Evolutionary conservation across 2,329 filamentous ascomycete species (phyloP), one percentile per base, ranked within the genome.

Genomic region (Colletotrichum cereale): DNA sequence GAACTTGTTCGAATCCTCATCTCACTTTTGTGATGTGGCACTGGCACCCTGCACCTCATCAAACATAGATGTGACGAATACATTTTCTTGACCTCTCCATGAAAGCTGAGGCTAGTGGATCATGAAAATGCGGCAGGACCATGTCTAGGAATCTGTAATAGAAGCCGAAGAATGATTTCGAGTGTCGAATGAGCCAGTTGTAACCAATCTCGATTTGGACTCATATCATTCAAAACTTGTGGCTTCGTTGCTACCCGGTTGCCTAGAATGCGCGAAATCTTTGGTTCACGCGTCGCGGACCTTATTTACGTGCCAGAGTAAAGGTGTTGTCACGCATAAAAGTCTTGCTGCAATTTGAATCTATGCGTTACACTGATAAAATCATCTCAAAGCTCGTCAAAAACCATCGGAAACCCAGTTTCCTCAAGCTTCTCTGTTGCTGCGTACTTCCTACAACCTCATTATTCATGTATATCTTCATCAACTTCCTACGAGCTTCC

Each of bases 381-480:
- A 1, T 31, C 16, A 1, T 34, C 12, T 40, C 29, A 69, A 29
- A 69, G 11, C n/a, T 69, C 66, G 16, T 60, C 61, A 0, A 14
- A 16, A 0, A 14, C 0, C 12, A 38, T 7, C 18, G 4, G 21
- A 7, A 26, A 8, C 18, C 2, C 38, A 3, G 38, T 1, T 6
- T 24, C 26, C n/a, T 4, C 21, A 24, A 12, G 11, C 10, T 31
- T 12, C 5, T 26, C 3, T 3, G 24, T 36, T 14, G 14, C 44
- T 5, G 1, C 14, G 31, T n/a, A 0, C 12, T 29, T 40, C 36
- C 67, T 67, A 52, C 5, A 53, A 5, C 18, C 38, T 67, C 50
- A 53, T 62, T 67, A 58, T 42, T 62, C 42, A 44, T 67, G 16
- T 38, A 48, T 29, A 8, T 50, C 29, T 24, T 11, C 8, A 10